Evolutionary conservation across 2,329 filamentous ascomycete species (phyloP).

Genomic region (Reticulascus tulasneorum): DNA sequence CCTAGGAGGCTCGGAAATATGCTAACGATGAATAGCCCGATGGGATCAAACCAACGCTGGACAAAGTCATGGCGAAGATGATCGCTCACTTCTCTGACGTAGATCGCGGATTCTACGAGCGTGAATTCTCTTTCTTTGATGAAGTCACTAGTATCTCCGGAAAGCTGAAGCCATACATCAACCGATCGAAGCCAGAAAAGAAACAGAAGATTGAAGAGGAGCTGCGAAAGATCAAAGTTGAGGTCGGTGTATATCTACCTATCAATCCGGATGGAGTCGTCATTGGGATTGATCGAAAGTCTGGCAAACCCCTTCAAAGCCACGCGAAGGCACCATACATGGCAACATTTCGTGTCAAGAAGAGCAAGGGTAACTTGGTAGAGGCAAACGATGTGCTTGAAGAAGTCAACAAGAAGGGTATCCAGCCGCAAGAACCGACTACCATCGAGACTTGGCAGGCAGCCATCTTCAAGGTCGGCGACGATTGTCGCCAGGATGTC

Average conservation of each 20-base stretch:
- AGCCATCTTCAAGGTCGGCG: slow-evolving; percentile 98
- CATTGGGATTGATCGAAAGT: slow-evolving; percentile 96
- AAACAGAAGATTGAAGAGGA: slow-evolving; percentile 99
- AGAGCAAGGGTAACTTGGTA: slow-evolving; percentile 57
- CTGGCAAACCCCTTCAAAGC: slow-evolving; percentile 92
- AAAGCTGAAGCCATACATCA: slow-evolving; percentile 90
- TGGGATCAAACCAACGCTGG: slow-evolving; percentile 86
- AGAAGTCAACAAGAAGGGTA: slow-evolving; percentile 36
- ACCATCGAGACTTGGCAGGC: slow-evolving; percentile 97
- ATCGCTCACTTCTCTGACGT: slow-evolving; percentile 73
- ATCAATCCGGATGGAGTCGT: slow-evolving; percentile 97
- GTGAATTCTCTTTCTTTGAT: slow-evolving; percentile 97
- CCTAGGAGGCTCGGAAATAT: slow-evolving; percentile 2
- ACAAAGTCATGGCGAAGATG: slow-evolving; percentile 82
- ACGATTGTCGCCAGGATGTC: slow-evolving; percentile 96
- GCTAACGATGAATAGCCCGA: slow-evolving; percentile 59
- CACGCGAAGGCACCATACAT: slow-evolving; percentile 99
- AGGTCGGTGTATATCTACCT: slow-evolving; percentile 94
- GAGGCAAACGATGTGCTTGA: slow-evolving; percentile 49
- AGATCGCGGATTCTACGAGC: slow-evolving; percentile 84
- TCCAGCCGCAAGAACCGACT: slow-evolving; percentile 34
- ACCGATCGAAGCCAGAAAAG: slow-evolving; percentile 89
- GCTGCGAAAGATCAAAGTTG: slow-evolving; percentile 92
- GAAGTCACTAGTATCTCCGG: slow-evolving; percentile 95
- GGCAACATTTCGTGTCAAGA: slow-evolving; percentile 97